Percentiles rank a stretch among this genome's conserved stretches.
These are phyloP conservation scores for Fusarium sp. DNA, from an alignment of 2,329 filamentous ascomycete genomes.

Conservation along the genomic window DNA sequence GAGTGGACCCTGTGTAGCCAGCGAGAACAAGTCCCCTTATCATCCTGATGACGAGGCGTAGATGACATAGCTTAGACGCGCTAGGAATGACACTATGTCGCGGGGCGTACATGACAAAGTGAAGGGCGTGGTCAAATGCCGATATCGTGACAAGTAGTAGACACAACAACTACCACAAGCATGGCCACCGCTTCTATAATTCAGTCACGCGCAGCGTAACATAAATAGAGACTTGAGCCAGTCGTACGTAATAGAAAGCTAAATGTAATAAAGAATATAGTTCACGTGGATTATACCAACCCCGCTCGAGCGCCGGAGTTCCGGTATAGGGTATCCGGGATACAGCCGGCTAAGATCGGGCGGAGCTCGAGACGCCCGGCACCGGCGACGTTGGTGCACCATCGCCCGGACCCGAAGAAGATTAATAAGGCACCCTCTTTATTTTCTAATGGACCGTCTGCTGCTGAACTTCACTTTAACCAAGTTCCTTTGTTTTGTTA, in stretches of 20 bases:
- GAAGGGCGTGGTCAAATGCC: slow-evolving; percentile 41
- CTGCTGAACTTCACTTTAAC: neutral
- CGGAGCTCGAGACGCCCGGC: slow-evolving; percentile 41
- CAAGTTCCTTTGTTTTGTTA: neutral
- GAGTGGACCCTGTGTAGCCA: slow-evolving; percentile 4
- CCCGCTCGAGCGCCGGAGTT: slow-evolving; percentile 29
- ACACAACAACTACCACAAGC: slow-evolving; percentile 2
- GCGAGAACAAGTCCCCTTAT: slow-evolving; percentile 9
- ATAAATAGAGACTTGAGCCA: neutral
- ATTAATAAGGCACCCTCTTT: slow-evolving; percentile 35
- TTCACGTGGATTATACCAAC: slow-evolving; percentile 30
- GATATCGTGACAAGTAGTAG: slow-evolving; percentile 26
- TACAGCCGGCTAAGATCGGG: slow-evolving; percentile 48
- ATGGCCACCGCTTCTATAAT: slow-evolving; percentile 13
- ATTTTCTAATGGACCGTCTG: slow-evolving; percentile 8
- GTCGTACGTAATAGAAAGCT: slow-evolving; percentile 36
- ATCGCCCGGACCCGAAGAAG: slow-evolving; percentile 34
- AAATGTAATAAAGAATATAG: slow-evolving; percentile 15
- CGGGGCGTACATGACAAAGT: slow-evolving; percentile 37
- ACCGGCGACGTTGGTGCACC: slow-evolving; percentile 44
- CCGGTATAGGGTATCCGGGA: slow-evolving; percentile 45
- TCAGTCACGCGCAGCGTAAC: slow-evolving; percentile 25
- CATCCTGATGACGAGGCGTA: neutral
- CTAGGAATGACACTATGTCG: slow-evolving; percentile 24
- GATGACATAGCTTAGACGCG: neutral